Conservation (phyloP, 257 asterid species). For the Verbascum thapsus region DNA sequence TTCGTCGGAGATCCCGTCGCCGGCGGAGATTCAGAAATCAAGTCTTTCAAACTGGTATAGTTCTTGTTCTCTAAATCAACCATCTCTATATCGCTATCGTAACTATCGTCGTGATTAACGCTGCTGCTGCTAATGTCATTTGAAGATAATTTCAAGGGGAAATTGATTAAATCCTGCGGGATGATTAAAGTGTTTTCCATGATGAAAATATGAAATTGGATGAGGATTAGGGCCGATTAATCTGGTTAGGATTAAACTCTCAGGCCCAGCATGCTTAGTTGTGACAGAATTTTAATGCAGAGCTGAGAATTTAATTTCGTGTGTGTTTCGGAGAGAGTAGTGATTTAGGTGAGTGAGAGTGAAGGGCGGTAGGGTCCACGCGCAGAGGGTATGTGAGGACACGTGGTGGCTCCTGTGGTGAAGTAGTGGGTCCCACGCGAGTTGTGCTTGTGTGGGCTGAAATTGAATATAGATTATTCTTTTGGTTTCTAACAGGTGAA, state of each 20-base stretch:
- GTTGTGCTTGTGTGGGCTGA: constrained; percentile 1
- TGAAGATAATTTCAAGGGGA: constrained; percentile 18
- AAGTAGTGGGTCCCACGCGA: constrained; percentile 29
- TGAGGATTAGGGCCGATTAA: background rate
- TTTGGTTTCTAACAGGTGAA: no score
- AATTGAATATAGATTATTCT: no score
- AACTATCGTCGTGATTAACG: background rate
- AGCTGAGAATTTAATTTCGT: constrained; percentile 7
- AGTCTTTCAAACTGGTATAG: constrained; percentile 76
- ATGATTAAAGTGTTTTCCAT: constrained; percentile 41
- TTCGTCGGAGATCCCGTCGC: constrained; percentile 40
- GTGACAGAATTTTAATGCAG: constrained; percentile 19
- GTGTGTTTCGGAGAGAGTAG: constrained; percentile 23
- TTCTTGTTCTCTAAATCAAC: constrained; percentile 22
- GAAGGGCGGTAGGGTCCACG: constrained; percentile 53
- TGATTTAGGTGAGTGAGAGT: constrained; percentile 42
- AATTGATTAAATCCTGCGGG: constrained; percentile 29
- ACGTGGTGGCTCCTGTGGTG: no score
- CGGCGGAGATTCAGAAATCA: constrained; percentile 48
- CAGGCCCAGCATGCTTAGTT: no score
- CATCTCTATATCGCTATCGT: constrained; percentile 41
- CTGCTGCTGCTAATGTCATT: constrained; percentile 19
- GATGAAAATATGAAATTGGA: background rate
- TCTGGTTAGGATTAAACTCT: constrained; percentile 16
- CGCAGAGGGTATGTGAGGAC: constrained; percentile 29